Base-by-base conservation (phyloP, 306 rosid genomes). In the Pyrus betulifolia region DNA sequence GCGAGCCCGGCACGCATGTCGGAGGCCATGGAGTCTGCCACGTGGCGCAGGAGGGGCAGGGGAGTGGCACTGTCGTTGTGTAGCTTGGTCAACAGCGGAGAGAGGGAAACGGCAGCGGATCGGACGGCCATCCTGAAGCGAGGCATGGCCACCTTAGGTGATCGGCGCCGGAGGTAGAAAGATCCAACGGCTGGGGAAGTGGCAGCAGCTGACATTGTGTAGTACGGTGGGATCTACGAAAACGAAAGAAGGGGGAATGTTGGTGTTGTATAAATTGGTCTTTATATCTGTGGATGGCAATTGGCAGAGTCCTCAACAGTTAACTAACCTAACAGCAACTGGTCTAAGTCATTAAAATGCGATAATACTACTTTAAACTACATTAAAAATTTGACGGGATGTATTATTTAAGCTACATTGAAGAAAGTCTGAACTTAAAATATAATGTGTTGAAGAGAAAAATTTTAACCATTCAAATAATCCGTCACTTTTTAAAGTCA, bases 1-100 rank as follows among this genome's bases (percentile, higher is more conserved):
- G 86, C 85, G 19, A 94, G 98, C 22, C 98, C 98, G 12, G 90
- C 85, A 13, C 89, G 82, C 97, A 94, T 94, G 17, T 87, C 86
- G 13, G 84, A 76, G 45, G 89, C 81, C 95, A 94, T 89, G 57
- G 87, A 44, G 72, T 89, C 77, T 1, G 91, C 97, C 79, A 94
- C 95, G 74, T 82, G 89, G 57, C 87, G 89, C 61, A 94, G 84
- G 14, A 91, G 71, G 4, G 93, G 95, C 74, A 89, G 67, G 68
- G 96, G 95, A 76, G 98, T 94, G 22, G 85, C 90, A 67, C 93
- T 88, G 5, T 91, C 91, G 6, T 68, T 85, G 70, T 86, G 88
- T 7, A 94, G 82, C 79, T 86, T 85, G 4, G 85, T 85, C 65
- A 91, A 78, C 23, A 90, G 71, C 51, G 89, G 89, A 9, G 71